phyloP scores from a whole-genome alignment of 2,329 filamentous ascomycete species.

The Rutstroemia sp. region DNA sequence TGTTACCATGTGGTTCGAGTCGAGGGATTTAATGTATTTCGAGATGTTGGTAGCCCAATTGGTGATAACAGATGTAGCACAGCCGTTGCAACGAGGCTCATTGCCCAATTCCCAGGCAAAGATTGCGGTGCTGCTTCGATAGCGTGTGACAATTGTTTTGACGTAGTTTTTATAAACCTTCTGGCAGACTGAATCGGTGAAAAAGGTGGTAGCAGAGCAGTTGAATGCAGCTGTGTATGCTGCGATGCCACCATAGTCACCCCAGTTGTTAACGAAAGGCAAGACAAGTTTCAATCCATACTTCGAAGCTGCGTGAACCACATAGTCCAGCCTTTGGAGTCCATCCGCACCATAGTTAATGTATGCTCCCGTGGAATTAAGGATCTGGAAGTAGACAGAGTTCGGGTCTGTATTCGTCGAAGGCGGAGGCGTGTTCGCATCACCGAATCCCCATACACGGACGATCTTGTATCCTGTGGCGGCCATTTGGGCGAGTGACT shows the following conservation, averaged over 20 bases:
- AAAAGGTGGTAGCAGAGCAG: constrained; percentile 46
- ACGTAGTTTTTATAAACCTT: constrained; percentile 52
- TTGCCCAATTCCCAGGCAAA: constrained; percentile 64
- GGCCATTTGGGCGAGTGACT: constrained; percentile 15
- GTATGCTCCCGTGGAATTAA: constrained; percentile 40
- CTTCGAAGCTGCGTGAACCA: constrained; percentile 51
- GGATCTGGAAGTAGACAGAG: constrained; percentile 38
- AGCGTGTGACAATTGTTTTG: constrained; percentile 49
- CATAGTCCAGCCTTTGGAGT: constrained; percentile 56
- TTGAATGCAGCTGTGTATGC: constrained; percentile 50
- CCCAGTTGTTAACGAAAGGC: constrained; percentile 62
- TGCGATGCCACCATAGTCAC: constrained; percentile 56
- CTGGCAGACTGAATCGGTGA: constrained; percentile 45
- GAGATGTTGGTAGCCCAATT: constrained; percentile 52
- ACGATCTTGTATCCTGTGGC: constrained; percentile 47
- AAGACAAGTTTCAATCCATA: constrained; percentile 55
- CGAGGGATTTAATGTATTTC: constrained; percentile 56
- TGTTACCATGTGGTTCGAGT: constrained; percentile 52
- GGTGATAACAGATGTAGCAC: constrained; percentile 47
- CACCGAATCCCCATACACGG: constrained; percentile 44
- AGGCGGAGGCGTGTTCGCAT: constrained; percentile 11
- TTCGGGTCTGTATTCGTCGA: constrained; percentile 23
- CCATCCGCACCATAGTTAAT: constrained; percentile 59
- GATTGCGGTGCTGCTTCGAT: constrained; percentile 49
- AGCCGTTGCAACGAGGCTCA: constrained; percentile 56